Percentiles rank a stretch among this genome's conserved stretches.
These are phyloP conservation scores for Setaria viridis DNA, from an alignment of 202 grass and related monocot genomes.

Conservation along the genomic window DNA sequence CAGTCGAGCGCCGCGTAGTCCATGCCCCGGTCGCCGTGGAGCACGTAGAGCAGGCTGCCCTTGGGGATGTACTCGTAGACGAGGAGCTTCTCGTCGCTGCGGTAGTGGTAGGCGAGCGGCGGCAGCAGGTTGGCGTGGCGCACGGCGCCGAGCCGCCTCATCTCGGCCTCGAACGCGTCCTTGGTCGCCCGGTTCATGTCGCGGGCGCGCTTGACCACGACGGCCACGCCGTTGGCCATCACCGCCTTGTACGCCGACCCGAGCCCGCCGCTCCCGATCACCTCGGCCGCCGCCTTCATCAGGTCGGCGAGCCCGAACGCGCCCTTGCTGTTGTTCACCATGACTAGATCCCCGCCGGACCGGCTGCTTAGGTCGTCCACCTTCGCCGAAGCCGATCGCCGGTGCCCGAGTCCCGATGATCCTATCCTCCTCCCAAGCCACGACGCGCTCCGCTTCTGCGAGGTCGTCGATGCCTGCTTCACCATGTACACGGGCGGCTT, in stretches of 20 bases:
- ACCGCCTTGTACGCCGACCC: slow-evolving; percentile 89
- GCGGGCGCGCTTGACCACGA: slow-evolving; percentile 79
- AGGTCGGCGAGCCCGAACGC: slow-evolving; percentile 75
- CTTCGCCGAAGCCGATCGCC: slow-evolving; percentile 19
- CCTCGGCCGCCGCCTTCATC: slow-evolving; percentile 92
- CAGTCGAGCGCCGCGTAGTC: slow-evolving; percentile 83
- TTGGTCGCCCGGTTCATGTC: slow-evolving; percentile 78
- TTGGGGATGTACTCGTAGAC: slow-evolving; percentile 86
- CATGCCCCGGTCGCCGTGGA: slow-evolving; percentile 84
- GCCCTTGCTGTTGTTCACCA: slow-evolving; percentile 80
- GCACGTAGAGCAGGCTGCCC: slow-evolving; percentile 86
- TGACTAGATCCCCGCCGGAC: slow-evolving; percentile 51
- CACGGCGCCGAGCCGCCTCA: slow-evolving; percentile 60
- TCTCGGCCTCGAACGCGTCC: slow-evolving; percentile 75
- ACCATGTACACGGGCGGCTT: slow-evolving; percentile 45
- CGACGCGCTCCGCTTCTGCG: slow-evolving; percentile 41
- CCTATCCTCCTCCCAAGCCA: slow-evolving; percentile 47
- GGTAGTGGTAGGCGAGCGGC: slow-evolving; percentile 81
- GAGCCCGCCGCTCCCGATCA: slow-evolving; percentile 65
- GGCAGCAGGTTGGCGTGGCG: slow-evolving; percentile 76
- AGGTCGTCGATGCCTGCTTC: slow-evolving; percentile 29
- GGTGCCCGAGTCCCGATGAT: slow-evolving; percentile 22
- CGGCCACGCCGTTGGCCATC: slow-evolving; percentile 61
- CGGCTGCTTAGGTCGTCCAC: slow-evolving; percentile 37
- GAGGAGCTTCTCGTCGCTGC: slow-evolving; percentile 87